Percentiles rank a stretch among this genome's conserved stretches.
Evolutionary conservation across 2,329 filamentous ascomycete species (phyloP).

Genomic region (Fusarium incarnatum): DNA sequence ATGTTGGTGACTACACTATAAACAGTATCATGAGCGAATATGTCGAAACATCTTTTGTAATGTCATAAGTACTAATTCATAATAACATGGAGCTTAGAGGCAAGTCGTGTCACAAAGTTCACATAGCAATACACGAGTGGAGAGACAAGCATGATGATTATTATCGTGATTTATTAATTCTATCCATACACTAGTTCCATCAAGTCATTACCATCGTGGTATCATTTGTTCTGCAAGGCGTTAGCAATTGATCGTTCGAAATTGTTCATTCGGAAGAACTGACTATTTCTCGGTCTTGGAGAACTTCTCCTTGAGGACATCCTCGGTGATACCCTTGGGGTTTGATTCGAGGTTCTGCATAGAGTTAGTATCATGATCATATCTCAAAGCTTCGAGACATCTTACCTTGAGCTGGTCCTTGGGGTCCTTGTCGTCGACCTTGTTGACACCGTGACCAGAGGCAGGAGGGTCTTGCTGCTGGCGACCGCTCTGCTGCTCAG

Average conservation of each 20-base stretch:
- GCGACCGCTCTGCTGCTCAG: conserved; percentile 72
- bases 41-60: too few species aligned
- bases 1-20: too few species aligned
- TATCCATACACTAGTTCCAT: conserved; percentile 17
- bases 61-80: too few species aligned
- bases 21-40: too few species aligned
- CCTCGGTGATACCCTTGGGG: conserved; percentile 72
- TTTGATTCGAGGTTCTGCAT: conserved; percentile 69
- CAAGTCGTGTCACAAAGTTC: not conserved
- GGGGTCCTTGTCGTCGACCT: conserved; percentile 58
- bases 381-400: not conserved
- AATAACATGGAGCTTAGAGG: accelerated
- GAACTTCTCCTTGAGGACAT: conserved; percentile 70
- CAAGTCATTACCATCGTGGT: conserved; percentile 11
- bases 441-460: conserved; percentile 68
- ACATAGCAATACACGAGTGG: too few species aligned
- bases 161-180: conserved; percentile 26
- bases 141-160: not conserved
- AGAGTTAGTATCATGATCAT: not conserved
- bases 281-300: conserved; percentile 57
- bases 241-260: not conserved
- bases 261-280: not conserved
- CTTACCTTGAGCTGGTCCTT: conserved; percentile 65
- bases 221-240: not conserved
- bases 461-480: conserved; percentile 71